Base-by-base conservation (phyloP, 2,329 filamentous ascomycete species). In the Phoma sp. region DNA sequence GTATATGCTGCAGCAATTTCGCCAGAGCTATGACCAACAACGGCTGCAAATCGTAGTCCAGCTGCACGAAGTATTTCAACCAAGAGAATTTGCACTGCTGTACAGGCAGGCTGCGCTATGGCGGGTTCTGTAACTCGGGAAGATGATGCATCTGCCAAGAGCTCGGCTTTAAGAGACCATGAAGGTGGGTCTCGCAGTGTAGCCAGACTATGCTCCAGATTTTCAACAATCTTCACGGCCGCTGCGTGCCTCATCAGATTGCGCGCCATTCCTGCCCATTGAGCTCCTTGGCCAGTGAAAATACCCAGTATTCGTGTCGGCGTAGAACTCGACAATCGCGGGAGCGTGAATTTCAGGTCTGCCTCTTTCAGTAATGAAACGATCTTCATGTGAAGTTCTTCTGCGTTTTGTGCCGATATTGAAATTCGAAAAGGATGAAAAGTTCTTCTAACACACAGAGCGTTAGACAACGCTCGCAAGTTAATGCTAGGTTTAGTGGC, bases 251-350 rank as follows among this genome's bases (percentile, higher is more conserved):
- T 42, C 44, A 69, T 47, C 4, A 69, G 39, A 13, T 49, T 49
- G 4, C 48, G 33, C 5, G 59, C 67, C 66, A 72, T 71, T 10
- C 37, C 41, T 2, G 37, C n/a, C 63, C 64, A 71, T 33, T 71
- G 68, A 2, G 66, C 67, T 23, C 67, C 67, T 46, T 71, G 68
- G 4, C 68, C 68, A 6, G 67, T 70, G 44, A 68, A 71, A 8
- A 70, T 52, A 1, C 55, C 55, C 3, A 58, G 25, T 8, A 54
- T 45, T 1, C 30, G 39, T 4, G 11, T 11, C 4, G 25, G 22
- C 3, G 14, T 14, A 4, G 45, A 13, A 13, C 5, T 59, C 1
- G 6, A 1, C 13, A 41, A 2, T 18, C 6, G 23, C 11, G 10
- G 6, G 3, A 27, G n/a, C 8, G 32, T 9, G 7, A 6, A 27